Evolutionary conservation across 306 rosid genomes (phyloP), one percentile per base, ranked within the genome.

Genomic region (Malus orientalis): DNA sequence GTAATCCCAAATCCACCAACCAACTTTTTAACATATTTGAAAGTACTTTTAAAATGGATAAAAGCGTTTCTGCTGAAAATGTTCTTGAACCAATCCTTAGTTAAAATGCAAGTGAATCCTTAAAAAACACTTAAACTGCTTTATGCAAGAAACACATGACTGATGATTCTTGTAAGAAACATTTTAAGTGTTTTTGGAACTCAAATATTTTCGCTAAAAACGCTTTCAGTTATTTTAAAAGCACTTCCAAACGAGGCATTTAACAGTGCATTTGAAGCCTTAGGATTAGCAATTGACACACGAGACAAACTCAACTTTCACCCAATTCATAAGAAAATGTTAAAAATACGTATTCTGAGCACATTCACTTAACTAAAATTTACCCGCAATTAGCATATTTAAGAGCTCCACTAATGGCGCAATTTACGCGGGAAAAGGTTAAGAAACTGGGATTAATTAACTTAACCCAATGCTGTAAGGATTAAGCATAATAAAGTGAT

Each of bases 231-330:
- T 0, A 36, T 36, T 36, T 36, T 36, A 6, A 6, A 38, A 38
- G 0, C 9, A 38, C 42, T 38, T 38, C 9, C 10, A 38, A 38
- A 38, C 42, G 1, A 38, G 0, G 0, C 9, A 0, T 14, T 49
- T 14, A 49, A 0, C 3, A 2, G 0, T 8, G 69, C 44, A 64
- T 61, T 61, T 64, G 45, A 32, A 32, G 23, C 25, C 69, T 3
- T 64, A 29, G 45, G 69, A 19, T 32, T 64, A 7, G 67, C 18
- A 27, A 3, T 44, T 38, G 62, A 42, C 32, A 63, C 60, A 76
- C 40, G 25, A 30, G 82, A 79, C 81, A 79, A 81, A 76, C 80
- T 36, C 45, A 53, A 69, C 80, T 81, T 82, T 57, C 80, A 75
- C 40, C 44, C 67, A 61, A 23, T 62, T 72, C n/a, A 18, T 32